Percentiles rank a stretch among this genome's conserved stretches.
phyloP scores from a whole-genome alignment of 1,139 yeast species.

The Pichia sp. region DNA sequence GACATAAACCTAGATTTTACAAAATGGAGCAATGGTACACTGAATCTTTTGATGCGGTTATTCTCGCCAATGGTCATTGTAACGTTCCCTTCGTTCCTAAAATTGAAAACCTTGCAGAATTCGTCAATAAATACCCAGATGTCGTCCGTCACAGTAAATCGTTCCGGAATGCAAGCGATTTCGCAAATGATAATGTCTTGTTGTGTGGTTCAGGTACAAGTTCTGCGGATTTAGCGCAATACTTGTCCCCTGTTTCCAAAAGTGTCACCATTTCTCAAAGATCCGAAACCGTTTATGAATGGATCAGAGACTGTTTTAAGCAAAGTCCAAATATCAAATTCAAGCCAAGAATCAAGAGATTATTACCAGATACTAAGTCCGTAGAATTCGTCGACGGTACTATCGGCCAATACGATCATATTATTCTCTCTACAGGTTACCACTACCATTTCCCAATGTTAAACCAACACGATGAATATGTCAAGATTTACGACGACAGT shows the following conservation, averaged over 20 bases:
- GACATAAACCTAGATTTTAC: constrained; percentile 17
- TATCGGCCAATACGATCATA: constrained; percentile 35
- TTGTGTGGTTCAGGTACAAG: constrained; percentile 52
- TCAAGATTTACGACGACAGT: constrained; percentile 16
- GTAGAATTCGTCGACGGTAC: constrained; percentile 40
- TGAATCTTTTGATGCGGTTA: constrained; percentile 43
- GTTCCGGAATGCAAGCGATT: constrained; percentile 41
- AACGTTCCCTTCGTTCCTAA: constrained; percentile 47
- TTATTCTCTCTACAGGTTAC: constrained; percentile 49
- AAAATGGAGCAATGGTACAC: constrained; percentile 32
- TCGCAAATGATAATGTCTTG: constrained; percentile 37
- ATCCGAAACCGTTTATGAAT: constrained; percentile 18
- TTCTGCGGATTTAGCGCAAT: constrained; percentile 52
- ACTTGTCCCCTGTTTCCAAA: constrained; percentile 37
- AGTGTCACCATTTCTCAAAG: constrained; percentile 20
- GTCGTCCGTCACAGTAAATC: constrained; percentile 31
- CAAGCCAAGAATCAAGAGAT: constrained; percentile 24
- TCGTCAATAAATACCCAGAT: constrained; percentile 37
- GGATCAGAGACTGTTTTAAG: constrained; percentile 22
- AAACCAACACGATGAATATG: constrained; percentile 17
- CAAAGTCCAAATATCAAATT: constrained; percentile 18
- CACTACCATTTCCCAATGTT: constrained; percentile 42
- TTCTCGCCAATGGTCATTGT: constrained; percentile 49
- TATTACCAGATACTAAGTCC: constrained; percentile 16
- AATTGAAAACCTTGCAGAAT: constrained; percentile 42